Evolutionary conservation across 2,329 filamentous ascomycete genomes (phyloP), one percentile per base, ranked within the genome.

Genomic region (Colletotrichum sp.): DNA sequence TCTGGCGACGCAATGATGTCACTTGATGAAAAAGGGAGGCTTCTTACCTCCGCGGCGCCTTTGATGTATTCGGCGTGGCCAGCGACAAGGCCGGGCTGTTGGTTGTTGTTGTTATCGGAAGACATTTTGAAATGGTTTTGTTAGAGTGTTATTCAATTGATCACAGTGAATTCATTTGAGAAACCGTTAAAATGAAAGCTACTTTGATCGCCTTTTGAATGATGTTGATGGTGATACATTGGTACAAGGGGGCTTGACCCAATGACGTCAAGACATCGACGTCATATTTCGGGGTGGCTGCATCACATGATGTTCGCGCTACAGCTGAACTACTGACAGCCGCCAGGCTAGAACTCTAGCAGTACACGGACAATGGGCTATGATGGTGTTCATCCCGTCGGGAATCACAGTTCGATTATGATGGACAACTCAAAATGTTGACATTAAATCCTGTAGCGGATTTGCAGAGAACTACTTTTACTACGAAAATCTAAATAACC

Each of bases 31-130:
- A 49, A 21, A 7, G 44, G 44, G 10, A 13, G 10, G 6, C 44
- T 52, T 52, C 44, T 7, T 52, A 93, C 93, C 86, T 94, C 92
- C 71, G 91, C 89, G 8, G 91, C 91, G 69, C 93, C 93, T 81
- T 94, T 95, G 80, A 91, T 88, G 80, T 94, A 95, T 81, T 94
- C 91, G 36, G 88, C 92, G 82, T 95, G 93, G 57, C 90, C 89
- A 75, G 89, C 87, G 59, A 94, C 81, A 78, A 95, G 91, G 60
- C 92, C 89, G 24, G 92, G 90, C 76, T 88, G 78, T 77, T 79
- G 83, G 80, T 80, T 81, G 75, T 68, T 82, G 57, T 49, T 78
- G 60, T 76, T 78, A 15, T 77, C 55, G 13, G 75, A 57, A 72
- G 72, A 15, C 72, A 74, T 78, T 16, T 18, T 36, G 34, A 36